Evolutionary conservation across 768 basidiomycete genomes (phyloP), one percentile per base, ranked within the genome.

Genomic region (Russula griseocarnosa): DNA sequence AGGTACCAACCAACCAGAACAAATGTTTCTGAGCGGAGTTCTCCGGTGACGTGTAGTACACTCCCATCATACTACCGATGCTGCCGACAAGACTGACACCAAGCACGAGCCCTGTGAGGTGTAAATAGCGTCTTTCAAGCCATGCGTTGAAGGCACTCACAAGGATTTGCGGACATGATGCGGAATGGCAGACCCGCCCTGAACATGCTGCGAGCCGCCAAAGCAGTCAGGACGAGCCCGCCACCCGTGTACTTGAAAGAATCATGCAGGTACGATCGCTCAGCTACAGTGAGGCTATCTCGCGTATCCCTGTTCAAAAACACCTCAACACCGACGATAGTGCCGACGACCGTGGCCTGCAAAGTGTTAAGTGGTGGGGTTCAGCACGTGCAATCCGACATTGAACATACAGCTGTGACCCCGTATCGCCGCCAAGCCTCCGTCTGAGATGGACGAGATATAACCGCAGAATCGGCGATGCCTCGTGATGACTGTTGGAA

Each of bases 51-150:
- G 91, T 94, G 74, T 84, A 87, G 71, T 83, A 83, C 2, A 85
- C 84, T 50, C 88, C 91, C 80, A 90, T 85, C 90, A 95, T 95
- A 5, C 85, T 83, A 0, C 90, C 92, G 61, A 95, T 90, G 64
- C 84, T 82, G 16, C 90, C 90, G 16, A 79, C 86, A 47, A 93
- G 80, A 74, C 91, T 87, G 56, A 88, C 84, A 66, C 90, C 92
- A 51, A 93, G 82, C 3, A 94, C 89, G 59, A 88, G 77, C 92
- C 88, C 87, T 88, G 40, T 6, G 56, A 49, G 13, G 32, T 11
- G 55, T 63, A 36, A 56, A 18, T n/a, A 32, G 46, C 22, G 44
- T 60, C 22, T 44, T 13, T 6, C 26, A 49, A 55, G 18, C 26
- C 5, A 7, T 46, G 16, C 20, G 26, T 20, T 20, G 44, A 22